Percentiles rank a stretch among this genome's conserved stretches.
These are phyloP conservation scores for Scutellaria barbata DNA, from an alignment of 257 asterid genomes.

Conservation along the genomic window DNA sequence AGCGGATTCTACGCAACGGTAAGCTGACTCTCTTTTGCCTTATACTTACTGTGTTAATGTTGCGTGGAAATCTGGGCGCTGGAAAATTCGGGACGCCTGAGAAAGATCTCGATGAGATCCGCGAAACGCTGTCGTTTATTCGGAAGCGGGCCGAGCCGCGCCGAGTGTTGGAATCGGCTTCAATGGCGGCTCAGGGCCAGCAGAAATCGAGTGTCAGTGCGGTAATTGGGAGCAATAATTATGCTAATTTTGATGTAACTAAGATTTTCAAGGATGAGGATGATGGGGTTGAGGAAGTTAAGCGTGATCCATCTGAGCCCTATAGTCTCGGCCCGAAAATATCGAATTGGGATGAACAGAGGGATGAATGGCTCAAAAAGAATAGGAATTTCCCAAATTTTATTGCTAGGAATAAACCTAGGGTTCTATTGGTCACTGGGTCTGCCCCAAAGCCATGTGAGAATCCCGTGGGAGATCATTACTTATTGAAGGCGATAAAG, in stretches of 20 bases:
- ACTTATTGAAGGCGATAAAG: constrained; percentile 54
- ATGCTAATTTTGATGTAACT: constrained; percentile 43
- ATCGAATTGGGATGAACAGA: constrained; percentile 57
- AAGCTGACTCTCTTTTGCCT: constrained; percentile 56
- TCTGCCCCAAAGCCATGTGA: constrained; percentile 62
- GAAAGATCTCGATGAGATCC: constrained; percentile 59
- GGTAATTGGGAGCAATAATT: constrained; percentile 18
- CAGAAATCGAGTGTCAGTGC: constrained; percentile 6
- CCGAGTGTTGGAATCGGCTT: constrained; percentile 47
- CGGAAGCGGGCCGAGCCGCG: constrained; percentile 58
- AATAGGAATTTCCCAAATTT: constrained; percentile 51
- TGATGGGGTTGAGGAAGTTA: constrained; percentile 38
- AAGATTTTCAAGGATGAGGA: constrained; percentile 50
- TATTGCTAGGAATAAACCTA: constrained; percentile 44
- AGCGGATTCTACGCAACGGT: constrained; percentile 45
- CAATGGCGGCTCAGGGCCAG: constrained; percentile 26
- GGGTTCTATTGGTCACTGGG: constrained; percentile 56
- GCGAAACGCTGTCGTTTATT: constrained; percentile 49
- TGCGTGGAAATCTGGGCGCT: constrained; percentile 56
- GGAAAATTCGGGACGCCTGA: constrained; percentile 65
- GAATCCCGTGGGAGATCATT: constrained; percentile 62
- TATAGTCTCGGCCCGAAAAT: constrained; percentile 56
- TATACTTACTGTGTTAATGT: constrained; percentile 48
- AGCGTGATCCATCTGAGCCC: constrained; percentile 45
- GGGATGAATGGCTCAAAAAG: constrained; percentile 46